These are phyloP conservation scores for Ehretia macrophylla DNA, from an alignment of 257 asterid species.

Conservation along the genomic window DNA sequence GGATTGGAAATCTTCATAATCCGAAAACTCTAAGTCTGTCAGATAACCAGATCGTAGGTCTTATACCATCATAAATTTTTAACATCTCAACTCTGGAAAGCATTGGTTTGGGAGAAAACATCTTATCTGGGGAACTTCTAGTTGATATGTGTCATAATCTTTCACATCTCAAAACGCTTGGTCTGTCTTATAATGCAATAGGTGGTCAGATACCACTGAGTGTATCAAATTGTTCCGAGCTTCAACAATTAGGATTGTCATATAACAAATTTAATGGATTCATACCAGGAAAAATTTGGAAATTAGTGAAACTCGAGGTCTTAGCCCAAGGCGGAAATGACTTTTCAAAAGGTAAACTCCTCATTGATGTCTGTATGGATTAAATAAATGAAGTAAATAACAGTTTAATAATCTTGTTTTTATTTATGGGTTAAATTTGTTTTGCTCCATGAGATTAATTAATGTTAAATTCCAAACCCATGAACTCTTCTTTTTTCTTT, in stretches of 20 bases:
- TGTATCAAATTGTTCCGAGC: slow-evolving; percentile 1
- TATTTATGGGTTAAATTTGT: too few species aligned
- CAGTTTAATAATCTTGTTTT: too few species aligned
- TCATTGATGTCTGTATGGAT: too few species aligned
- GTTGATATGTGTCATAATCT: not conserved
- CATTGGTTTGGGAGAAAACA: not conserved
- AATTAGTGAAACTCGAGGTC: not conserved
- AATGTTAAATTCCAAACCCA: too few species aligned
- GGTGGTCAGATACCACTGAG: slow-evolving; percentile 8
- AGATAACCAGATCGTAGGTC: slow-evolving; percentile 15
- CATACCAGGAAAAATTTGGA: slow-evolving; percentile 3
- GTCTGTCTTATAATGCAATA: not conserved
- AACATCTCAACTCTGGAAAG: slow-evolving; percentile 3
- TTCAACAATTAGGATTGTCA: not conserved
- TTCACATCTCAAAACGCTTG: not conserved
- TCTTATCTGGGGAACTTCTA: slow-evolving; percentile 6
- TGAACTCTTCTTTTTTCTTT: too few species aligned
- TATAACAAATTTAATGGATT: slow-evolving; percentile 2
- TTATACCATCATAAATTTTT: slow-evolving; percentile 7
- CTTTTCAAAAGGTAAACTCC: not conserved
- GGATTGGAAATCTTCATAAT: too few species aligned
- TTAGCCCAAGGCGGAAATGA: not conserved
- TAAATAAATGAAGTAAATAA: too few species aligned
- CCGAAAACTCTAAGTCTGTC: too few species aligned
- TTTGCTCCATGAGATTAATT: too few species aligned